phyloP scores from a whole-genome alignment of 106 monocot species.

The Phalaenopsis aphrodite region DNA sequence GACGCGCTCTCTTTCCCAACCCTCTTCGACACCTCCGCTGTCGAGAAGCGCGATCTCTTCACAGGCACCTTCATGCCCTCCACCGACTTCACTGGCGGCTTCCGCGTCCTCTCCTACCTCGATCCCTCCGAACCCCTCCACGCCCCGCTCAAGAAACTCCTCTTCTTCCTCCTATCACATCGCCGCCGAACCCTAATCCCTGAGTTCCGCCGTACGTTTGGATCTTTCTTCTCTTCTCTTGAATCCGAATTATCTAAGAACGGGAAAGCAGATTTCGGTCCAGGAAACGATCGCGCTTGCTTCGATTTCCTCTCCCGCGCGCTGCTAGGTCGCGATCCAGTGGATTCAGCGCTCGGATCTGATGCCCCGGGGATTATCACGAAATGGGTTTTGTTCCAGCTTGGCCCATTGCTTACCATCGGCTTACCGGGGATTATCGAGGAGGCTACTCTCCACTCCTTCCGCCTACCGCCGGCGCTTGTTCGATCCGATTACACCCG shows the following conservation, averaged over 20 bases:
- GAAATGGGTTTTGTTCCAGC: slow-evolving; percentile 77
- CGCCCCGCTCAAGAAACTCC: slow-evolving; percentile 55
- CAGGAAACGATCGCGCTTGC: slow-evolving; percentile 49
- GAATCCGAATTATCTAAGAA: slow-evolving; percentile 38
- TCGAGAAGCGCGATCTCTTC: slow-evolving; percentile 87
- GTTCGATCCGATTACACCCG: slow-evolving; percentile 48
- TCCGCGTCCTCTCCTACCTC: slow-evolving; percentile 76
- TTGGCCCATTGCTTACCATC: slow-evolving; percentile 58
- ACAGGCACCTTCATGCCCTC: slow-evolving; percentile 91
- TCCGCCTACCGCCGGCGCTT: slow-evolving; percentile 55
- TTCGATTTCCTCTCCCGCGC: slow-evolving; percentile 58
- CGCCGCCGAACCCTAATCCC: slow-evolving; percentile 47
- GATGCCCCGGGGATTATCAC: slow-evolving; percentile 57
- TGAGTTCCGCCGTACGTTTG: slow-evolving; percentile 54
- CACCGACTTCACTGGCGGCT: slow-evolving; percentile 67
- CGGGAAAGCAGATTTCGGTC: slow-evolving; percentile 68
- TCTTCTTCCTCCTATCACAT: slow-evolving; percentile 61
- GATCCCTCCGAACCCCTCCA: slow-evolving; percentile 87
- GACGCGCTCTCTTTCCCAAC: slow-evolving; percentile 77
- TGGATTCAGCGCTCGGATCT: slow-evolving; percentile 28
- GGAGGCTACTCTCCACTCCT: slow-evolving; percentile 46
- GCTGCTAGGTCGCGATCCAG: slow-evolving; percentile 47
- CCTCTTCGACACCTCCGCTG: slow-evolving; percentile 82
- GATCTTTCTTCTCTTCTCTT: slow-evolving; percentile 39
- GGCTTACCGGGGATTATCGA: slow-evolving; percentile 62